Base-by-base conservation (phyloP, 2,329 filamentous ascomycete genomes). In the Dryadomyces quercivorus region DNA sequence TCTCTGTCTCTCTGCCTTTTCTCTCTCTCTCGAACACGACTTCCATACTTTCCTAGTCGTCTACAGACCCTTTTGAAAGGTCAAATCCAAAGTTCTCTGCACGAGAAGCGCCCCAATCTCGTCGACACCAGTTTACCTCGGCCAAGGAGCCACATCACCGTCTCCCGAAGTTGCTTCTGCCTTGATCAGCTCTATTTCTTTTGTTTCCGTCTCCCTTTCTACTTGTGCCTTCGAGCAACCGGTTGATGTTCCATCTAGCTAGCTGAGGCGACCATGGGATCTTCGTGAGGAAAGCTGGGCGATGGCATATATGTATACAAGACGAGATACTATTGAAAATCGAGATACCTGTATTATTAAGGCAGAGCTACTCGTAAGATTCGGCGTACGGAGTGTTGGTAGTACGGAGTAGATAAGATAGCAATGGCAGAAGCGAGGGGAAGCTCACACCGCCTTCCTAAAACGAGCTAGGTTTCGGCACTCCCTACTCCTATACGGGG, bases 51-150 rank as follows among this genome's bases (percentile, higher is more conserved):
- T 56, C 26, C 48, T 53, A 56, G 52, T 57, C 54, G 48, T 50
- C 55, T 55, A 48, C 50, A 55, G 44, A 48, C 22, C 22, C 65
- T 64, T 66, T 69, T 67, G 64, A 51, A 55, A 57, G 43, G 42
- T 57, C 60, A 56, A 58, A 56, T 55, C 59, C 58, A 40, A 56
- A 55, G 44, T 52, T 55, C 38, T 52, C 46, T 34, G 57, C 45
- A 55, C 58, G 59, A 59, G 59, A 60, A 60, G 44, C 56, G 55
- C 31, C 59, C 56, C 56, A 58, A 55, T 58, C 59, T 59, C 56
- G 58, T 56, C 48, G 42, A 5, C 51, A 42, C 6, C 50, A 21
- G 3, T 49, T n/a, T 42, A 13, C 12, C 38, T 15, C 26, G 26
- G 26, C 26, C 26, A 31, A 31, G 26, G 26, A 31, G 26, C 26